Conservation (phyloP, 2,329 filamentous ascomycete genomes). For the Knufia petricola region DNA sequence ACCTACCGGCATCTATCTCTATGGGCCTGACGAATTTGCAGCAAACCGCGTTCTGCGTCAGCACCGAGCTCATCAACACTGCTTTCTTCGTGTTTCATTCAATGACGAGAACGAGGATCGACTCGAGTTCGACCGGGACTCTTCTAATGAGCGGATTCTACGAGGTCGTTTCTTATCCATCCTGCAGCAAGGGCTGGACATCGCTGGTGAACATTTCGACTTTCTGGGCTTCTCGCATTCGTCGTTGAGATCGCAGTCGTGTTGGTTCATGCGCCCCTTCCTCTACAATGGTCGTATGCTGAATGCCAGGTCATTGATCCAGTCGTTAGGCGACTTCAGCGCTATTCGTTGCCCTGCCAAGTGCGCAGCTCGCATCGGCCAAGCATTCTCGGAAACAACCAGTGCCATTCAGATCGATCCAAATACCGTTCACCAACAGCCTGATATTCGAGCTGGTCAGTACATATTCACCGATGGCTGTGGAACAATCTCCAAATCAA, state of each 20-base stretch:
- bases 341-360: slow-evolving; percentile 46
- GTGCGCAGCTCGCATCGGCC: slow-evolving; percentile 51
- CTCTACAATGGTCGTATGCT: slow-evolving; percentile 25
- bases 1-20: slow-evolving; percentile 44
- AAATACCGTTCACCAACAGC: slow-evolving; percentile 19
- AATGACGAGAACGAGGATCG: slow-evolving; percentile 62
- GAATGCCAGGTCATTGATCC: slow-evolving; percentile 34
- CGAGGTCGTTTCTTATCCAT: slow-evolving; percentile 52
- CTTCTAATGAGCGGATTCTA: slow-evolving; percentile 43
- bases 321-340: slow-evolving; percentile 41
- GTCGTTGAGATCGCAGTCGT: slow-evolving; percentile 60
- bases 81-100: slow-evolving; percentile 63
- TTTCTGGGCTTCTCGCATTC: slow-evolving; percentile 77
- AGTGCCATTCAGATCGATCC: slow-evolving; percentile 46
- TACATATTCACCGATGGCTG: slow-evolving; percentile 71
- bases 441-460: slow-evolving; percentile 30
- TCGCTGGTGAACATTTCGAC: slow-evolving; percentile 53
- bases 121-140: slow-evolving; percentile 46
- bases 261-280: slow-evolving; percentile 55
- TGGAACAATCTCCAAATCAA: slow-evolving; percentile 57
- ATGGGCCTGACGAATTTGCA: slow-evolving; percentile 47
- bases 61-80: slow-evolving; percentile 49
- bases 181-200: slow-evolving; percentile 49
- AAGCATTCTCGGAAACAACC: slow-evolving; percentile 66
- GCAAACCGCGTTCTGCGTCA: slow-evolving; percentile 64